Percentiles rank a stretch among this genome's conserved stretches.
phyloP scores from a whole-genome alignment of 23 red algal genomes.

The Gracilaria domingensis region DNA sequence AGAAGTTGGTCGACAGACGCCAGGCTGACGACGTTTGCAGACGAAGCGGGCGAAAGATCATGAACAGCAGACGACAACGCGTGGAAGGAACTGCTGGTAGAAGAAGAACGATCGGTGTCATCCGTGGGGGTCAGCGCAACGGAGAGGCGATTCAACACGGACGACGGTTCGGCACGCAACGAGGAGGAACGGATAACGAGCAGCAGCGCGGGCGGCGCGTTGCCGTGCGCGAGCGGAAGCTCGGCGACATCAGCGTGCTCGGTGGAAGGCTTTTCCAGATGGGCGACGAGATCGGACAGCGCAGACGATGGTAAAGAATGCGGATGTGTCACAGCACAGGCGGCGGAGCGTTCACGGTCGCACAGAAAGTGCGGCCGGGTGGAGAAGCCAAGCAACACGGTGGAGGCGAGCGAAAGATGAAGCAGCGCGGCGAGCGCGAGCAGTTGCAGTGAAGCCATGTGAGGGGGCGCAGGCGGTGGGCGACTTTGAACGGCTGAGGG shows the following conservation, averaged over 20 bases:
- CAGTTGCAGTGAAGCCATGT: not conserved
- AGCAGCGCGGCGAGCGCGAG: not conserved
- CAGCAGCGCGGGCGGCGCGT: not conserved
- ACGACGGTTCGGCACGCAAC: not conserved
- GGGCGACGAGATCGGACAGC: constrained; percentile 3
- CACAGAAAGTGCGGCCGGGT: constrained; percentile 13
- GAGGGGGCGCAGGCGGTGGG: not conserved
- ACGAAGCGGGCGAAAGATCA: too few relatives aligned
- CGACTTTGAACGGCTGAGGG: not conserved
- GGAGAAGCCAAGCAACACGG: constrained; percentile 4
- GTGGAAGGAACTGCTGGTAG: not conserved
- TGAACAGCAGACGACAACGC: too few relatives aligned
- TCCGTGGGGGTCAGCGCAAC: not conserved
- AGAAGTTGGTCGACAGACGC: not conserved
- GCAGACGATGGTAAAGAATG: not conserved
- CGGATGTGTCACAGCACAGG: too few relatives aligned
- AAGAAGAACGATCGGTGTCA: not conserved
- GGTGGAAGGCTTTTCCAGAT: not conserved
- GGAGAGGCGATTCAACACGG: constrained; percentile 10
- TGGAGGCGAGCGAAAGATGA: not conserved
- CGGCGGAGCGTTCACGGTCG: not conserved
- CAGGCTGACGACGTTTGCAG: not conserved
- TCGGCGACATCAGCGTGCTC: not conserved
- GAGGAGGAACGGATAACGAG: not conserved
- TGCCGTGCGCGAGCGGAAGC: not conserved